phyloP scores from a whole-genome alignment of 2,329 filamentous ascomycete genomes.

The Dothistroma pini region DNA sequence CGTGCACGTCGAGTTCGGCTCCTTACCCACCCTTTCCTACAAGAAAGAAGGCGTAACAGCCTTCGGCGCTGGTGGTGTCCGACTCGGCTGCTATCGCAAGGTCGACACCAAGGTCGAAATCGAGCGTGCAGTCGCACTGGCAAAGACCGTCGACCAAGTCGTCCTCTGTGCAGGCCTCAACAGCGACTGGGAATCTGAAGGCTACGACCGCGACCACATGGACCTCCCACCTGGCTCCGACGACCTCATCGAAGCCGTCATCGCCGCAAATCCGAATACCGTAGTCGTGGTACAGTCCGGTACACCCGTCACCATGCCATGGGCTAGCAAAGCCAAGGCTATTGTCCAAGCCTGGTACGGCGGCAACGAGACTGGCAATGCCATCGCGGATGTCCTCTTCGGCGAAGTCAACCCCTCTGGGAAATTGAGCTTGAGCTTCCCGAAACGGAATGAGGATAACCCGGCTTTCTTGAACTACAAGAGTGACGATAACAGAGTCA shows the following conservation, averaged over 20 bases:
- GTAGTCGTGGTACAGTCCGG: slow-evolving; percentile 74
- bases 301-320: slow-evolving; percentile 69
- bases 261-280: slow-evolving; percentile 64
- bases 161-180: slow-evolving; percentile 75
- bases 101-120: slow-evolving; percentile 63
- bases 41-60: slow-evolving; percentile 55
- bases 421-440: slow-evolving; percentile 71
- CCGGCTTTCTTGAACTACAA: slow-evolving; percentile 71
- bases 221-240: slow-evolving; percentile 60
- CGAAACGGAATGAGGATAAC: slow-evolving; percentile 48
- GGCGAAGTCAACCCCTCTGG: slow-evolving; percentile 70
- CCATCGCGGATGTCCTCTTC: slow-evolving; percentile 73
- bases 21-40: slow-evolving; percentile 65
- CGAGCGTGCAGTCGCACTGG: slow-evolving; percentile 62
- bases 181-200: slow-evolving; percentile 72
- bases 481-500: slow-evolving; percentile 63
- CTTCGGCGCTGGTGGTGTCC: slow-evolving; percentile 60
- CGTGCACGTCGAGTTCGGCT: slow-evolving; percentile 58
- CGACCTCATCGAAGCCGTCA: slow-evolving; percentile 62
- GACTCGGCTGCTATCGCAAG: slow-evolving; percentile 57
- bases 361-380: slow-evolving; percentile 81
- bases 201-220: slow-evolving; percentile 60
- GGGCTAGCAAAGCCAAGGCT: slow-evolving; percentile 61
- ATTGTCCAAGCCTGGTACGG: slow-evolving; percentile 79
- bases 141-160: slow-evolving; percentile 69